Evolutionary conservation across 306 rosid genomes (phyloP).

Genomic region (Prunus dulcis): DNA sequence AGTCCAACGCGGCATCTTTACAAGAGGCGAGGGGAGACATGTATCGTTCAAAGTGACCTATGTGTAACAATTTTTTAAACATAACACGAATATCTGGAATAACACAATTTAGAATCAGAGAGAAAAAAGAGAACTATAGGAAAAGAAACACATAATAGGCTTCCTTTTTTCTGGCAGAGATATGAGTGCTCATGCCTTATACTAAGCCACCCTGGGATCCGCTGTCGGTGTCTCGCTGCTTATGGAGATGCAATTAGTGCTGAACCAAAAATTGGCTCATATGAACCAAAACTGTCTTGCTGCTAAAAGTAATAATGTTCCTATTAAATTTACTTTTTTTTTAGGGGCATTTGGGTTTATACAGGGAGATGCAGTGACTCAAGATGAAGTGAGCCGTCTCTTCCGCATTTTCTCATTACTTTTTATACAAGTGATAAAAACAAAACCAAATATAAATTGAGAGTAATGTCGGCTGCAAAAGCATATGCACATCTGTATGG

Average conservation of each 20-base stretch:
- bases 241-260: conserved; percentile 98
- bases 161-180: conserved; percentile 37
- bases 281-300: no score
- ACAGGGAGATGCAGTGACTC: no score
- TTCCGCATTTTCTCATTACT: no score
- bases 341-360: no score
- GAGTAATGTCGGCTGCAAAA: no score
- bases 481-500: no score
- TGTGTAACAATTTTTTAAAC: not conserved
- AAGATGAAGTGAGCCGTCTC: no score
- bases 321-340: no score
- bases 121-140: not conserved
- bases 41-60: not conserved
- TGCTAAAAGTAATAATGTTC: no score
- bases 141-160: no score
- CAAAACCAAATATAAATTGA: no score
- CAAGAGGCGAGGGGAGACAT: not conserved
- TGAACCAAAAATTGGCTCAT: conserved; percentile 10
- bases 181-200: conserved; percentile 96
- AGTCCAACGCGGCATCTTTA: conserved; percentile 6
- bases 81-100: not conserved
- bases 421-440: no score
- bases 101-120: not conserved
- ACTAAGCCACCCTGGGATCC: conserved; percentile 94
- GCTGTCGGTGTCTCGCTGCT: conserved; percentile 95